Percentiles rank a stretch among this genome's conserved stretches.
phyloP scores from a whole-genome alignment of 768 basidiomycete species.

The Rickenella mellea region DNA sequence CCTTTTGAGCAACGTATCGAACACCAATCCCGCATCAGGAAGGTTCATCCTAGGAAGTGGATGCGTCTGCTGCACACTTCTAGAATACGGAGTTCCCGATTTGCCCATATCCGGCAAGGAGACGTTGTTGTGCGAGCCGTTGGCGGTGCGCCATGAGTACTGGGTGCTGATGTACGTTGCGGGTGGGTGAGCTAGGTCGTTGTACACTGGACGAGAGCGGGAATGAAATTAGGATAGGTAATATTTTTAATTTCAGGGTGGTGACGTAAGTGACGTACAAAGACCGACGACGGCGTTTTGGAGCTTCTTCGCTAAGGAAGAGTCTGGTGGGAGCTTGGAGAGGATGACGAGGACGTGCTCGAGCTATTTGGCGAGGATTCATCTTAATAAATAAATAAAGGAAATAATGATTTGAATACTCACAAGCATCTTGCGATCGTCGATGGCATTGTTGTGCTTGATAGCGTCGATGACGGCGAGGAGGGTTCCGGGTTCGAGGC shows the following conservation, averaged over 20 bases:
- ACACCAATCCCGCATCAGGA: constrained; percentile 73
- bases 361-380: constrained; percentile 32
- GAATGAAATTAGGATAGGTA: neutral
- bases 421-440: constrained; percentile 73
- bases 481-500: neutral
- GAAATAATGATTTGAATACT: no score
- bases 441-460: constrained; percentile 48
- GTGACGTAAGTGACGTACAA: constrained; percentile 31
- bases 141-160: constrained; percentile 62
- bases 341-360: constrained; percentile 62
- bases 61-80: constrained; percentile 66
- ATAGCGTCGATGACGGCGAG: constrained; percentile 51
- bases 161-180: constrained; percentile 54
- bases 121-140: constrained; percentile 73
- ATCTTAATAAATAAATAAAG: no score
- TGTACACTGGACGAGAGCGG: constrained; percentile 47
- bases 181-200: constrained; percentile 75
- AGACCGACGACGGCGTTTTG: constrained; percentile 36
- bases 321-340: constrained; percentile 44
- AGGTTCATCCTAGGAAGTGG: constrained; percentile 58
- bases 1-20: constrained; percentile 69
- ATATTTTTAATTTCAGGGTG: no score
- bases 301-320: constrained; percentile 24
- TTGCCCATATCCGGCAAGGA: constrained; percentile 63
- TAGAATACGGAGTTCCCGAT: constrained; percentile 72